A percentile compares a stretch with the other conserved stretches of the same genome.
Evolutionary conservation across 2,329 filamentous ascomycete genomes (phyloP).

Genomic region (Xylariaceae sp.): DNA sequence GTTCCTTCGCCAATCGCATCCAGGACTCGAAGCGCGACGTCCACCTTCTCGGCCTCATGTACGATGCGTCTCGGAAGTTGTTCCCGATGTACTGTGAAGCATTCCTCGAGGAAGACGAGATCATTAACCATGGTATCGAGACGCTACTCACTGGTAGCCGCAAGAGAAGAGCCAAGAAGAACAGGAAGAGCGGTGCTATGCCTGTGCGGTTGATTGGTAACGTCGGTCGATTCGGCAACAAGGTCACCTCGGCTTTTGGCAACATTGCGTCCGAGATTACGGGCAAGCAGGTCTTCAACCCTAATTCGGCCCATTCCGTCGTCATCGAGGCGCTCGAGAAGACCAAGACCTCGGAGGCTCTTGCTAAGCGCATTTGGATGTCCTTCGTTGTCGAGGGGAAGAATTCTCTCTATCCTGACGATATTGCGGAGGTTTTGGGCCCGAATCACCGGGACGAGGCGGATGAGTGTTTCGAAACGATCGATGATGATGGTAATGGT

Average conservation of each 20-base stretch:
- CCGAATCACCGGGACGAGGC: conserved; percentile 68
- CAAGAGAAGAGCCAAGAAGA: conserved; percentile 37
- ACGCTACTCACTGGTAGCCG: conserved; percentile 57
- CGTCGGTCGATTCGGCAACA: conserved; percentile 80
- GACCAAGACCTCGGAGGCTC: conserved; percentile 75
- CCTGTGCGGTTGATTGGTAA: conserved; percentile 74
- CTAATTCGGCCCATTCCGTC: conserved; percentile 82
- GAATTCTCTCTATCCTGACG: conserved; percentile 71
- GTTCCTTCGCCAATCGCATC: conserved; percentile 77
- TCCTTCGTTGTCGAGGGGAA: conserved; percentile 90
- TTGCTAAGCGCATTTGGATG: conserved; percentile 96
- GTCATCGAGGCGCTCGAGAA: conserved; percentile 87
- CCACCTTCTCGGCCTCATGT: conserved; percentile 73
- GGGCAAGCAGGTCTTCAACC: conserved; percentile 91
- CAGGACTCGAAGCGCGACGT: conserved; percentile 86
- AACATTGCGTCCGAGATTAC: conserved; percentile 93
- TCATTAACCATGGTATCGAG: conserved; percentile 81
- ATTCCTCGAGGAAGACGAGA: conserved; percentile 85
- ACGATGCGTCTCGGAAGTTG: conserved; percentile 79
- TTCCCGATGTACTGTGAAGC: conserved; percentile 92
- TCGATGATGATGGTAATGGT: conserved; percentile 86
- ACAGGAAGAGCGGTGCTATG: conserved; percentile 54
- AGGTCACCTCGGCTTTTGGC: conserved; percentile 87
- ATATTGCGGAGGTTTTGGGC: conserved; percentile 84
- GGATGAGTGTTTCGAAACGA: conserved; percentile 72